Conservation (phyloP, 1,139 yeast genomes). For the Taphrina confusa region DNA sequence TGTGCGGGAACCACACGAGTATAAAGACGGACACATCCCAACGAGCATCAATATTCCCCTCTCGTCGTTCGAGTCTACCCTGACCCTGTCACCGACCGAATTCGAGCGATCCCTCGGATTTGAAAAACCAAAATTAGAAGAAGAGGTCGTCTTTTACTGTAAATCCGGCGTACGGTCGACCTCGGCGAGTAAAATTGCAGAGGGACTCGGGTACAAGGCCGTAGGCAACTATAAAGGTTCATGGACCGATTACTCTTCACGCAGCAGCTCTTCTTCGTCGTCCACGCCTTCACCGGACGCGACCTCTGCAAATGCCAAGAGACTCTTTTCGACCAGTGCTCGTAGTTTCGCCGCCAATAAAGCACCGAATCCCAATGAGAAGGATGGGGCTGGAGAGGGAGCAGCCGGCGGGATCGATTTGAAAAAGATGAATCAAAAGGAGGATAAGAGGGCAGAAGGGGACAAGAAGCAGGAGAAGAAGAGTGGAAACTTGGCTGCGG, state of each 20-base stretch:
- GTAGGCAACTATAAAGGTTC: constrained; percentile 65
- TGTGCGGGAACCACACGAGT: constrained; percentile 90
- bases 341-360: not conserved
- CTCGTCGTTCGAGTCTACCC: constrained; percentile 91
- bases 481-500: not conserved
- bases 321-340: not conserved
- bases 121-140: constrained; percentile 71
- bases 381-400: constrained; percentile 27
- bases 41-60: constrained; percentile 83
- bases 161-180: constrained; percentile 89
- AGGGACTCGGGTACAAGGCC: constrained; percentile 79
- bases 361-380: constrained; percentile 4
- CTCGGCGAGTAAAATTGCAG: constrained; percentile 88
- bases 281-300: not conserved
- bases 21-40: constrained; percentile 67
- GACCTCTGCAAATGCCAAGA: not conserved
- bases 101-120: constrained; percentile 80
- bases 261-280: not conserved
- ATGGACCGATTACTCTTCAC: constrained; percentile 70
- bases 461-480: constrained; percentile 1
- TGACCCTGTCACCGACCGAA: constrained; percentile 74
- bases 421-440: constrained; percentile 28
- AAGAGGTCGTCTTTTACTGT: constrained; percentile 82
- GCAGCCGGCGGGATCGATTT: constrained; percentile 29
- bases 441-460: constrained; percentile 17